These are phyloP conservation scores for Sclerotinia borealis DNA, from an alignment of 2,329 filamentous ascomycete species.

Conservation along the genomic window DNA sequence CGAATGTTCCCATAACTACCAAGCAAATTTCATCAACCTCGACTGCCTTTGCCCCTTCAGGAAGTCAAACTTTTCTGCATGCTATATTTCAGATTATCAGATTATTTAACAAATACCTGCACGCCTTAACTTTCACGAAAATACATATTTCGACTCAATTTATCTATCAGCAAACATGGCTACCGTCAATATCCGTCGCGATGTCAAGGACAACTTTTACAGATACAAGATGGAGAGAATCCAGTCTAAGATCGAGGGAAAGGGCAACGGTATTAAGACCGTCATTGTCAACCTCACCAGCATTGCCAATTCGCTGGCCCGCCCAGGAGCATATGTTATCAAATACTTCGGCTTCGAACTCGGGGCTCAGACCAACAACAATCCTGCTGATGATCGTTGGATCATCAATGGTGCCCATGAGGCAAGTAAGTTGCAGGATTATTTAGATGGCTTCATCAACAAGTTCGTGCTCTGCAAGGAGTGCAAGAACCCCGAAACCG, in stretches of 20 bases:
- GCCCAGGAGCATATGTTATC: conserved; percentile 91
- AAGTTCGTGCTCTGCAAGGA: conserved; percentile 99
- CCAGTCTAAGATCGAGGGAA: conserved; percentile 99
- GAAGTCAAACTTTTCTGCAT: conserved; percentile 33
- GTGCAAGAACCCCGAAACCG: conserved; percentile 99
- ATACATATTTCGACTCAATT: conserved; percentile 17
- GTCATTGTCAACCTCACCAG: conserved; percentile 96
- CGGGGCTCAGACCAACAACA: conserved; percentile 96
- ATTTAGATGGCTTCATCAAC: conserved; percentile 96
- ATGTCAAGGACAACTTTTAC: conserved; percentile 98
- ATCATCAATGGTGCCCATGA: conserved; percentile 99
- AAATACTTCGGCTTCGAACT: conserved; percentile 99
- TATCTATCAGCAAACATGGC: conserved; percentile 65
- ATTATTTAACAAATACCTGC: conserved; percentile 22
- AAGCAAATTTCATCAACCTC: conserved; percentile 41
- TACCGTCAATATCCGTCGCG: conserved; percentile 96
- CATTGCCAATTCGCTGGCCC: conserved; percentile 85
- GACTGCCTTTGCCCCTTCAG: conserved; percentile 44
- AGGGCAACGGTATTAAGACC: conserved; percentile 99
- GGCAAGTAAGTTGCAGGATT: conserved; percentile 90
- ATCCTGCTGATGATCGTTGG: conserved; percentile 96
- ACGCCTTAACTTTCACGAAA: conserved; percentile 17
- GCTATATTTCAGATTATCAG: conserved; percentile 37
- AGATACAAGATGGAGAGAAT: conserved; percentile 99
- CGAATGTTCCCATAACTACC: conserved; percentile 37